Percentiles rank a stretch among this genome's conserved stretches.
These are phyloP conservation scores for Populus nigra DNA, from an alignment of 345 rosid species.

Conservation along the genomic window DNA sequence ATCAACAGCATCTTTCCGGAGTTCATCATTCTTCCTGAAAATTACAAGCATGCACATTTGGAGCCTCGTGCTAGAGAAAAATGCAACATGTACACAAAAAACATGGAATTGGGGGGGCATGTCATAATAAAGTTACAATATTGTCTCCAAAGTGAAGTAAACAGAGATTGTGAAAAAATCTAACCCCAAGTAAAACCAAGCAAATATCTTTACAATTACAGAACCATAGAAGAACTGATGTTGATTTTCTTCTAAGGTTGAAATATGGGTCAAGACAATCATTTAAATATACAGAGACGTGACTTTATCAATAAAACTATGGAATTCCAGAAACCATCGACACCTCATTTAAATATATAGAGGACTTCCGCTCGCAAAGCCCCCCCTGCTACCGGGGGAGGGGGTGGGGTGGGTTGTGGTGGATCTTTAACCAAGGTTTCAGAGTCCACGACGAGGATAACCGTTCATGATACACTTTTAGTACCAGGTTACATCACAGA, in stretches of 20 bases:
- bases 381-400: too few relatives aligned
- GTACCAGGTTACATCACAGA: neutral
- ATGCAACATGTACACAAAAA: neutral
- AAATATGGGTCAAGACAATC: too few relatives aligned
- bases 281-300: neutral
- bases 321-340: neutral
- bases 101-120: neutral
- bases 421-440: neutral
- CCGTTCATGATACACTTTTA: neutral
- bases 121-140: neutral
- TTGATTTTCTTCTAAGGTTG: too few relatives aligned
- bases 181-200: neutral
- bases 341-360: neutral
- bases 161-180: neutral
- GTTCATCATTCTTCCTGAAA: slow-evolving; percentile 80
- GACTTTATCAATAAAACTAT: neutral
- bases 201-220: neutral
- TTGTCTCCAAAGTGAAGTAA: neutral
- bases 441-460: neutral
- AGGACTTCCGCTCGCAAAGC: neutral
- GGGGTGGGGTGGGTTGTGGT: too few relatives aligned
- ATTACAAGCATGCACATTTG: slow-evolving; percentile 4
- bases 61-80: neutral
- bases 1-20: slow-evolving; percentile 93
- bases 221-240: neutral